Evolutionary conservation across 805 yeast genomes (phyloP).

Genomic region (Hanseniaspora lindneri): DNA sequence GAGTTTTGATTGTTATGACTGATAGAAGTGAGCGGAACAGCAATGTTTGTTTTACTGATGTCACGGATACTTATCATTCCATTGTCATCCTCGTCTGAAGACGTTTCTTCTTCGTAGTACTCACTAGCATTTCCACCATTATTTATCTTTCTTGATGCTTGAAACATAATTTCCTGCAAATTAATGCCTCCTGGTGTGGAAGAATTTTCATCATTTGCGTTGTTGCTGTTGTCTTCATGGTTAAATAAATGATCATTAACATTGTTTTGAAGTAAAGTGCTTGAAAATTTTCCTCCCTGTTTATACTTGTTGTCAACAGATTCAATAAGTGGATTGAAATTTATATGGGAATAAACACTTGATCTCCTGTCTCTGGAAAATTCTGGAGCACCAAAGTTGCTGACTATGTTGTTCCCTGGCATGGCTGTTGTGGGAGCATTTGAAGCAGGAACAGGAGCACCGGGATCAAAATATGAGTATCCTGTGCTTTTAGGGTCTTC

Average conservation of each 20-base stretch:
- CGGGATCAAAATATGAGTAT: slow-evolving; percentile 57
- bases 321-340: slow-evolving; percentile 68
- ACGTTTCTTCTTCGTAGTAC: slow-evolving; percentile 17
- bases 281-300: slow-evolving; percentile 82
- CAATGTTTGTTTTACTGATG: slow-evolving; percentile 6
- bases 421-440: background rate
- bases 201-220: slow-evolving; percentile 16
- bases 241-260: slow-evolving; percentile 17
- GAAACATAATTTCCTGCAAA: slow-evolving; percentile 7
- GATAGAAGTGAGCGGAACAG: slow-evolving; percentile 10
- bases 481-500: background rate
- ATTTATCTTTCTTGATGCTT: slow-evolving; percentile 5
- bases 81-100: slow-evolving; percentile 22
- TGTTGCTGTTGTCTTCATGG: slow-evolving; percentile 18
- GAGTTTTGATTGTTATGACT: background rate
- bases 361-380: slow-evolving; percentile 28
- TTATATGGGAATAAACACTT: slow-evolving; percentile 71
- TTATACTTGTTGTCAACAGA: slow-evolving; percentile 78
- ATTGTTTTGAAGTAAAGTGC: slow-evolving; percentile 22
- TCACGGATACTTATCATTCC: slow-evolving; percentile 16
- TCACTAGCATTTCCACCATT: background rate
- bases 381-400: slow-evolving; percentile 32
- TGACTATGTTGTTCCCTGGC: background rate
- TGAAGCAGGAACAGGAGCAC: slow-evolving; percentile 58
- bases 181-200: slow-evolving; percentile 16